Base-by-base conservation (phyloP, 345 rosid species). In the Populus euphratica region DNA sequence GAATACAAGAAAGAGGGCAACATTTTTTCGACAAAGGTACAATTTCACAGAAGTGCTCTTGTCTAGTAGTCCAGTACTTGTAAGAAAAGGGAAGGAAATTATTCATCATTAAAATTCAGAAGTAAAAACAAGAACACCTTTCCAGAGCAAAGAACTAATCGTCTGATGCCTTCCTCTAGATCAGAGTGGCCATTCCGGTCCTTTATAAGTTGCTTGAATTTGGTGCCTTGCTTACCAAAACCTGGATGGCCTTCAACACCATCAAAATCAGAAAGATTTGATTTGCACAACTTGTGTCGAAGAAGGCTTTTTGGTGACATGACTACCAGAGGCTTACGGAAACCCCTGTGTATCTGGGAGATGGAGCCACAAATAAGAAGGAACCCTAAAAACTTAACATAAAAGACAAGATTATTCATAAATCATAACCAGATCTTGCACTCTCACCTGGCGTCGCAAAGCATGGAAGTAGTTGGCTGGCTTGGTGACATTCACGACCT, bases 211-310 rank as follows among this genome's bases (percentile, higher is more conserved):
- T 96, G 85, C 87, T 94, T 94, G 76, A 94, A 94, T 79, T 97
- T 85, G 47, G 97, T 94, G 63, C 98, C 98, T 75, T 94, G 98
- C 70, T 92, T 94, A 86, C 92, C 98, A 78, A 92, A 94, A 56
- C 98, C 97, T 18, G 96, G 90, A 80, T 94, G 97, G 52, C 96
- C 29, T 27, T 27, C 29, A 27, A 27, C 29, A 27, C 29, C 97
- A 89, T 92, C 97, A 79, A 94, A 92, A 84, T 94, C 97, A 0
- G 94, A 91, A 39, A 94, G 89, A 83, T 94, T 94, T 73, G 98
- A 94, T 89, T 86, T 91, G 84, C 98, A 94, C 78, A 87, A 90
- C 80, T 91, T 93, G 81, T 92, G 96, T 72, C 96, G 93, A 75
- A 94, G 97, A 56, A 94, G 83, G 83, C 92, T 94, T 88, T 91